phyloP scores from a whole-genome alignment of 164 flowering plant genomes.

The Stephania japonica region DNA sequence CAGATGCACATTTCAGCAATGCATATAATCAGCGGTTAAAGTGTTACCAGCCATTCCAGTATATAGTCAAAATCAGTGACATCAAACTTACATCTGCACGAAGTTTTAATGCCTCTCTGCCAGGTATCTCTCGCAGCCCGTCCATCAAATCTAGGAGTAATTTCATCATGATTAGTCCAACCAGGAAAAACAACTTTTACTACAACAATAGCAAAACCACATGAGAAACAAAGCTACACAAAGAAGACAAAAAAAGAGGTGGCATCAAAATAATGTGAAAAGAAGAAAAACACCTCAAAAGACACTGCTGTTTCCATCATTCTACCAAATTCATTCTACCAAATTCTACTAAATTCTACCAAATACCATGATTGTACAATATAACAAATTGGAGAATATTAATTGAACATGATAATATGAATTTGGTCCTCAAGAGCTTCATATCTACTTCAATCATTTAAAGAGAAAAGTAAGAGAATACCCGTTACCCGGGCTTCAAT shows the following conservation, averaged over 20 bases:
- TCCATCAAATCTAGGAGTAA: slow-evolving; percentile 67
- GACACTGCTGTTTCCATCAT: no score
- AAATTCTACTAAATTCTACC: no score
- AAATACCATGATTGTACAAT: no score
- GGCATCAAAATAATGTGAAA: no score
- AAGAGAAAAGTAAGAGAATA: slow-evolving; percentile 22
- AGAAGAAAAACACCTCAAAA: no score
- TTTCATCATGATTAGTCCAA: not conserved
- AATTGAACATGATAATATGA: not conserved
- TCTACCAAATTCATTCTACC: no score
- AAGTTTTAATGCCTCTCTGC: slow-evolving; percentile 78
- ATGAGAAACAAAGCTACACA: not conserved
- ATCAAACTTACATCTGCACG: slow-evolving; percentile 67
- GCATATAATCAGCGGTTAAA: not conserved
- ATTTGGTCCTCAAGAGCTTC: not conserved
- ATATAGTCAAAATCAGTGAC: not conserved
- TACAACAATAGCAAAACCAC: not conserved
- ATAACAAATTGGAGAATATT: no score
- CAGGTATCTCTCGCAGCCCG: slow-evolving; percentile 68
- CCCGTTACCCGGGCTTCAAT: slow-evolving; percentile 74
- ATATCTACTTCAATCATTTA: not conserved
- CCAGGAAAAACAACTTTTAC: not conserved
- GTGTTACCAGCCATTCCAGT: not conserved
- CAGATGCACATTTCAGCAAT: not conserved
- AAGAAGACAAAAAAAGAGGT: no score